Percentiles rank a stretch among this genome's conserved stretches.
Evolutionary conservation across 192 early-diverging fungal species (phyloP).

Genomic region (Physocladia obscura): DNA sequence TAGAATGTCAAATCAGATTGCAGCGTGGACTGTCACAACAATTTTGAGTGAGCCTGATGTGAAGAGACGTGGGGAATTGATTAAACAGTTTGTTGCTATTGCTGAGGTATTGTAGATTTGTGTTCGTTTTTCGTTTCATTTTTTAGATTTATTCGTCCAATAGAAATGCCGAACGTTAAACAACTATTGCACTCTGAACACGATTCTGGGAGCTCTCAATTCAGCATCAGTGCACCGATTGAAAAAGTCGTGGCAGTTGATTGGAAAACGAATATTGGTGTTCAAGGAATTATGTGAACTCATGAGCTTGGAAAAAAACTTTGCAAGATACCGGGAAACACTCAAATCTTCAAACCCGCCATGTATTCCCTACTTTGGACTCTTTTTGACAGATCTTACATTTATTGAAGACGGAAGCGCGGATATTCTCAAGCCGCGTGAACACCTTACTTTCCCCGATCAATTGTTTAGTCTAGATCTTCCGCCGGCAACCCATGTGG

Average conservation of each 20-base stretch:
- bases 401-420: constrained; percentile 77
- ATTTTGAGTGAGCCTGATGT: constrained; percentile 71
- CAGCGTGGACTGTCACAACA: constrained; percentile 82
- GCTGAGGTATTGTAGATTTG: constrained; percentile 48
- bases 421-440: constrained; percentile 31
- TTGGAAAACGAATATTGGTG: not conserved
- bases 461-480: not conserved
- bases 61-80: constrained; percentile 42
- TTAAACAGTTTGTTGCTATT: constrained; percentile 53
- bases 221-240: constrained; percentile 86
- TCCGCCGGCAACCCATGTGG: not conserved
- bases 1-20: constrained; percentile 79
- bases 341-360: constrained; percentile 68
- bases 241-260: constrained; percentile 76
- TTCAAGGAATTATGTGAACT: constrained; percentile 63
- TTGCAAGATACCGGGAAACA: constrained; percentile 73
- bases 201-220: constrained; percentile 86
- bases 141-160: too few species aligned
- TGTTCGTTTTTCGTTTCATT: not conserved
- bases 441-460: constrained; percentile 27
- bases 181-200: constrained; percentile 93
- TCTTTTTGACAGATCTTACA: constrained; percentile 79
- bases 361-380: constrained; percentile 68
- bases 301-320: constrained; percentile 80
- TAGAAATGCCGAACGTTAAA: constrained; percentile 79